Percentiles rank a stretch among this genome's conserved stretches.
These are phyloP conservation scores for Chlorella sorokiniana DNA, from an alignment of 139 green algal species.

Conservation along the genomic window DNA sequence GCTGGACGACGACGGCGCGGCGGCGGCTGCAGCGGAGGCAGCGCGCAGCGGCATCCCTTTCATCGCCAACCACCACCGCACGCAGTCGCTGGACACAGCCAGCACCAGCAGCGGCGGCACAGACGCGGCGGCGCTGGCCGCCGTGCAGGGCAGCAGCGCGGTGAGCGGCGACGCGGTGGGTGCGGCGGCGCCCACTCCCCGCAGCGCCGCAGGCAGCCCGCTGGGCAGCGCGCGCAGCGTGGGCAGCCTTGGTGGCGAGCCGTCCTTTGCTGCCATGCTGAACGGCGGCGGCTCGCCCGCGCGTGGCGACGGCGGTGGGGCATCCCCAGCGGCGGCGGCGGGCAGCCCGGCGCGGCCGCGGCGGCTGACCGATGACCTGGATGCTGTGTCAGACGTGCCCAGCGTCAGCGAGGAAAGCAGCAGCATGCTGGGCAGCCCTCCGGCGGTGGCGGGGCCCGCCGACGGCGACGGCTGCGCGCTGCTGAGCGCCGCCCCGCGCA, in stretches of 20 bases:
- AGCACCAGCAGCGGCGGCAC: constrained; percentile 20
- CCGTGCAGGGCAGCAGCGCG: constrained; percentile 44
- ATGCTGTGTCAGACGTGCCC: constrained; percentile 26
- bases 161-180: constrained; percentile 3
- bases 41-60: constrained; percentile 31
- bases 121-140: constrained; percentile 32
- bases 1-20: not conserved
- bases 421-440: constrained; percentile 3
- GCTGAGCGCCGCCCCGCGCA: not conserved
- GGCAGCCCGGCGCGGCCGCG: not conserved
- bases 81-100: constrained; percentile 28
- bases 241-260: not conserved
- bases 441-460: not conserved
- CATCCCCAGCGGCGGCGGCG: not conserved
- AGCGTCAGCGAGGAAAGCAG: constrained; percentile 15
- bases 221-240: not conserved
- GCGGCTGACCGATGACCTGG: constrained; percentile 23
- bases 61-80: constrained; percentile 38
- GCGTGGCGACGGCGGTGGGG: not conserved
- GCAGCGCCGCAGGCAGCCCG: not conserved
- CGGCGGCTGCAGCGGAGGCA: constrained; percentile 21
- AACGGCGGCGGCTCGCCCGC: not conserved
- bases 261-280: constrained; percentile 24
- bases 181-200: not conserved
- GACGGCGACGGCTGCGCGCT: not conserved